Conservation (phyloP, 768 basidiomycete genomes). For the Hypholoma sublateritium region DNA sequence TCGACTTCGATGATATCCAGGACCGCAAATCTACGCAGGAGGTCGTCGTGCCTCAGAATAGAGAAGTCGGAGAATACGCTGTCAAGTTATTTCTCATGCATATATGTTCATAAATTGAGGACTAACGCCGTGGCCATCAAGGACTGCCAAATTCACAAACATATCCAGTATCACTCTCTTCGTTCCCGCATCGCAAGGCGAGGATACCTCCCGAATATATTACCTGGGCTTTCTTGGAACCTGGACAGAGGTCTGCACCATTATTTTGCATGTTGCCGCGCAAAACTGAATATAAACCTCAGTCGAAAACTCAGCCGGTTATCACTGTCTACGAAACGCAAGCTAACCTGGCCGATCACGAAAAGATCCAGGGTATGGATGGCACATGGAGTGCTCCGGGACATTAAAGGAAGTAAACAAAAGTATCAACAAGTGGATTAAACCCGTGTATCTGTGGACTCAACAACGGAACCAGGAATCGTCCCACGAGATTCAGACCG, state of each 20-base stretch:
- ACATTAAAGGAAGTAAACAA: conserved; percentile 10
- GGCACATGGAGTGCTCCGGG: conserved; percentile 53
- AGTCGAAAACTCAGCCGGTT: conserved; percentile 79
- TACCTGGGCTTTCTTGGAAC: conserved; percentile 85
- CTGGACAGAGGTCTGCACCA: conserved; percentile 65
- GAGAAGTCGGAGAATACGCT: conserved; percentile 83
- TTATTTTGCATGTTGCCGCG: neutral
- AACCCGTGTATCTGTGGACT: neutral
- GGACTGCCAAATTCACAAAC: conserved; percentile 85
- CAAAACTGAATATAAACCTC: neutral
- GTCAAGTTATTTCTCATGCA: conserved; percentile 56
- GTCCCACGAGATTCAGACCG: too few relatives aligned
- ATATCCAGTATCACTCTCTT: conserved; percentile 81
- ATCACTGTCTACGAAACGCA: conserved; percentile 88
- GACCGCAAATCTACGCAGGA: conserved; percentile 69
- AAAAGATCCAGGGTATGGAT: conserved; percentile 80
- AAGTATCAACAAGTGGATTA: neutral
- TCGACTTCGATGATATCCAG: conserved; percentile 79
- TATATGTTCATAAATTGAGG: neutral
- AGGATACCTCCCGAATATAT: conserved; percentile 73
- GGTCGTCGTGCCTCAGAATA: conserved; percentile 64
- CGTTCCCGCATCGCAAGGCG: conserved; percentile 79
- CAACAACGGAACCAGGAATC: too few relatives aligned
- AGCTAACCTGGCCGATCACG: conserved; percentile 86
- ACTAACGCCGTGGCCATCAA: conserved; percentile 24